Percentiles rank a stretch among this genome's conserved stretches.
Evolutionary conservation across 148 eudicot species (phyloP).

Genomic region (Silene uniflora): DNA sequence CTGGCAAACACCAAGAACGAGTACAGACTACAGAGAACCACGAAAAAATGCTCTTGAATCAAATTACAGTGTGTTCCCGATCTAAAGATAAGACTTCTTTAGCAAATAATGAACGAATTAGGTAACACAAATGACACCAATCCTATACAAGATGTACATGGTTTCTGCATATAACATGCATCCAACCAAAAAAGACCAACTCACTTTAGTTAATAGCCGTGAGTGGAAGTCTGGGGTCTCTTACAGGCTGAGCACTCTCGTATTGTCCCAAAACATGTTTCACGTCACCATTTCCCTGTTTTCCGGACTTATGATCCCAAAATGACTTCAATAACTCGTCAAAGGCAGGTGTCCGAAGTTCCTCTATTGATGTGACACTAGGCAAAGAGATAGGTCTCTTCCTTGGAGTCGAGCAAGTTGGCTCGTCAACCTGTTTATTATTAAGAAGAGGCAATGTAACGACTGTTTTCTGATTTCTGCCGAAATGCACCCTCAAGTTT

Average conservation of each 20-base stretch:
- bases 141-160: conserved; percentile 43
- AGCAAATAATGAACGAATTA: conserved; percentile 30
- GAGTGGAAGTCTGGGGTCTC: conserved; percentile 84
- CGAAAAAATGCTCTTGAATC: conserved; percentile 14
- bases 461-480: neutral
- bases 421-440: conserved; percentile 78
- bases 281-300: conserved; percentile 68
- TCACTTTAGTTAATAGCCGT: conserved; percentile 61
- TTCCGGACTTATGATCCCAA: conserved; percentile 77
- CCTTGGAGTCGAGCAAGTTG: conserved; percentile 90
- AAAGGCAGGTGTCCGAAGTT: conserved; percentile 82
- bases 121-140: conserved; percentile 14
- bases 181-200: conserved; percentile 17
- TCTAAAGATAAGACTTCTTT: conserved; percentile 18
- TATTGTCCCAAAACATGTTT: conserved; percentile 49
- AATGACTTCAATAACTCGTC: conserved; percentile 75
- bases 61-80: conserved; percentile 6
- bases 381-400: conserved; percentile 74
- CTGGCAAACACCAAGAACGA: neutral
- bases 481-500: neutral
- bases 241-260: conserved; percentile 45
- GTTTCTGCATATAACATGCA: conserved; percentile 23
- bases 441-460: neutral
- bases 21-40: conserved; percentile 5
- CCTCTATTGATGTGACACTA: conserved; percentile 76